Conservation (phyloP, 495 filamentous ascomycete genomes). For the Neurospora terricola region DNA sequence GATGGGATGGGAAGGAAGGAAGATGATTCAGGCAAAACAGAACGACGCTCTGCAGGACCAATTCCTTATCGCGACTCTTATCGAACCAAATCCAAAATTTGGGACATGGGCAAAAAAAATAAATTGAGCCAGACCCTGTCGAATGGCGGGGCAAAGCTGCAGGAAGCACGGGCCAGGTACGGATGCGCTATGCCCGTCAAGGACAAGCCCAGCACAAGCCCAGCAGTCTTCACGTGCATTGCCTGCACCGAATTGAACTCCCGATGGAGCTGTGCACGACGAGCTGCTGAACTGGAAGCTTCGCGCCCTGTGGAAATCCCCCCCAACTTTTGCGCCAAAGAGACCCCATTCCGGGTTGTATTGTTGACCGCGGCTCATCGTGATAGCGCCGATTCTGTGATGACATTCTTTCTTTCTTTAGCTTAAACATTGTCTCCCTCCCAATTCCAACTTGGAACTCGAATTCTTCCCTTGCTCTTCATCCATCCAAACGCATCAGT, state of each 20-base stretch:
- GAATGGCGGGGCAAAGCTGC: slow-evolving; percentile 3
- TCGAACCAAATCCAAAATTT: background rate
- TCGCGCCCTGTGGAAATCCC: background rate
- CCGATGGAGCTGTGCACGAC: background rate
- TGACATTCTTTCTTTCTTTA: background rate
- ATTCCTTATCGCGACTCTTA: background rate
- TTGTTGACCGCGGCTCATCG: background rate
- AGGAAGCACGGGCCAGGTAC: background rate
- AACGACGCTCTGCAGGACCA: background rate
- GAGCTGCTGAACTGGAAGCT: background rate
- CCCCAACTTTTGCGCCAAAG: background rate
- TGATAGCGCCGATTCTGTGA: background rate
- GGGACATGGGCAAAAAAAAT: slow-evolving; percentile 19
- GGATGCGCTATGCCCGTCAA: slow-evolving; percentile 7
- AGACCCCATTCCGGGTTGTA: background rate
- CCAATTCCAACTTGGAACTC: background rate
- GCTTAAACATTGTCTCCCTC: background rate
- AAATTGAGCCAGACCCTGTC: slow-evolving; percentile 22
- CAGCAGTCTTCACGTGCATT: background rate
- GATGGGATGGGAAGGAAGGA: background rate
- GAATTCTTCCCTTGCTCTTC: background rate
- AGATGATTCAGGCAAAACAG: background rate
- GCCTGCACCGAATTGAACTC: background rate
- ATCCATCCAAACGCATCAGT: background rate
- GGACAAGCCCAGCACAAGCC: slow-evolving; percentile 3